These are phyloP conservation scores for Hyphopichia fennica DNA, from an alignment of 1,139 yeast genomes.

Conservation along the genomic window DNA sequence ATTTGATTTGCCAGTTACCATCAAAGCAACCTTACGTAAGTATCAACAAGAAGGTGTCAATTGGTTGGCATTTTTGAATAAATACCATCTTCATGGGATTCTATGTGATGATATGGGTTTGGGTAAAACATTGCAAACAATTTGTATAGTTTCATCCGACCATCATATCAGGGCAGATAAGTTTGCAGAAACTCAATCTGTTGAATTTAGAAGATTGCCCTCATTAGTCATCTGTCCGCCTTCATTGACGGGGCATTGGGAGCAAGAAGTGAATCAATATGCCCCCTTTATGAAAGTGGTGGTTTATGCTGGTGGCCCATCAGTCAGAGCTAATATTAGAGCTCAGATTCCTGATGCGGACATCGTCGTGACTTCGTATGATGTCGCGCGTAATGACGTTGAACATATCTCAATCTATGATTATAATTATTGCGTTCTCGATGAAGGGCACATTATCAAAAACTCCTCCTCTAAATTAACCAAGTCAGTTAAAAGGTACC, in stretches of 20 bases:
- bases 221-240: conserved; percentile 94
- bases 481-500: conserved; percentile 77
- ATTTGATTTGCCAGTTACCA: conserved; percentile 85
- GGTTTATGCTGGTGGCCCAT: conserved; percentile 92
- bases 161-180: conserved; percentile 82
- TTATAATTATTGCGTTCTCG: conserved; percentile 93
- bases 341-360: conserved; percentile 59
- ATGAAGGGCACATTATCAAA: conserved; percentile 97
- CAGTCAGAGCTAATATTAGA: conserved; percentile 62
- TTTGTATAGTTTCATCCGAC: conserved; percentile 95
- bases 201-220: conserved; percentile 77
- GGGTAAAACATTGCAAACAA: conserved; percentile 95
- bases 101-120: conserved; percentile 99
- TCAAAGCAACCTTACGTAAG: conserved; percentile 88
- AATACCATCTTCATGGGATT: conserved; percentile 94
- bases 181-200: conserved; percentile 56
- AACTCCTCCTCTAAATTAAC: conserved; percentile 88
- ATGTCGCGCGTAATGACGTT: conserved; percentile 91
- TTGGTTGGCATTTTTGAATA: conserved; percentile 95
- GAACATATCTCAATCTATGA: conserved; percentile 59
- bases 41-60: conserved; percentile 99
- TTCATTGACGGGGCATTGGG: conserved; percentile 98
- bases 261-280: conserved; percentile 86
- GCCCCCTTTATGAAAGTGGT: conserved; percentile 83
- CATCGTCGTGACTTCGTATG: conserved; percentile 91